Base-by-base conservation (phyloP, 768 basidiomycete species). In the Amanita brunnescens region DNA sequence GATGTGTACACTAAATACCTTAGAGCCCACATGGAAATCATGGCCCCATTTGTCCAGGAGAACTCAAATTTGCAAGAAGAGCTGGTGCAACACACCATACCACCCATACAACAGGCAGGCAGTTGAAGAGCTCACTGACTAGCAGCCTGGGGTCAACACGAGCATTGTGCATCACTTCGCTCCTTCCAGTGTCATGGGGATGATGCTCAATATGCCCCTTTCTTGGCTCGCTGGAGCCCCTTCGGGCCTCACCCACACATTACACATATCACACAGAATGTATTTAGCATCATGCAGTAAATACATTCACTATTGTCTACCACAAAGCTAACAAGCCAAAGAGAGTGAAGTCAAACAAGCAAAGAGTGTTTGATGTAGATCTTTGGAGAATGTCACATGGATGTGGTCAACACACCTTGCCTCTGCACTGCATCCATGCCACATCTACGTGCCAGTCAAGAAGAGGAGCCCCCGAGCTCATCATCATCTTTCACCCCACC, bases 331-430 rank as follows among this genome's bases (percentile, higher is more conserved):
- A 24, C 30, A 12, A 44, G 43, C 9, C 43, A 44, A 44, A 44
- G 43, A 44, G 26, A 29, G 26, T 29, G 26, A 4, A 60, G 65
- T 26, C 56, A 59, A 35, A 62, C 63, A 62, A 44, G 23, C 3
- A 12, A 44, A 44, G 29, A 26, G 29, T 24, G 24, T 44, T 30
- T 33, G 26, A 45, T 14, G 43, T n/a, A 33, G 43, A 45, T 30
- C 30, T 41, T 41, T 24, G 40, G 21, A 20, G 40, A 45, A 16
- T 14, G 43, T 45, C 29, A 45, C 26, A 16, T 29, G 43, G 18
- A 45, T 29, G 43, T 16, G 43, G 43, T 30, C 26, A 45, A 10
- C 30, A 18, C 33, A 16, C 3, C 43, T 30, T 24, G 43, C 13
- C 23, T 26, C 7, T 26, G 13, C 45, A 35, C 45, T 20, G 33